Conservation (phyloP, 1,284 basidiomycete species). For the Moesziomyces aphidis region DNA sequence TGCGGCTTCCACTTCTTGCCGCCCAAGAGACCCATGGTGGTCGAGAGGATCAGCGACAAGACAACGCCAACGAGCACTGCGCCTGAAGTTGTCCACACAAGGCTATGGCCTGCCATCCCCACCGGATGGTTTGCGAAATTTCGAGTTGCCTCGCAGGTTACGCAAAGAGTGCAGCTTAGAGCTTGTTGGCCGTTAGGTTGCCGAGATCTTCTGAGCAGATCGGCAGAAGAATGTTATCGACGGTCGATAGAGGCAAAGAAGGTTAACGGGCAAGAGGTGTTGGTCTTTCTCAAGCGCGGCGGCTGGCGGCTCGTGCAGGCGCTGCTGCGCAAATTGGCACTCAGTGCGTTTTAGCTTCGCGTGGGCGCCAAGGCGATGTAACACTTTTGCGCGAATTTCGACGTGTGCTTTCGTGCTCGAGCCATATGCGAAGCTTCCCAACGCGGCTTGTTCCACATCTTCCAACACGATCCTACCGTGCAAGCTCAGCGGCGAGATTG, state of each 20-base stretch:
- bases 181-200: neutral
- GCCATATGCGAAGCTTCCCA: neutral
- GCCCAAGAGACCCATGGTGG: constrained; percentile 32
- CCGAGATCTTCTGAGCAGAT: neutral
- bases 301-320: neutral
- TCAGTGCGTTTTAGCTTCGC: neutral
- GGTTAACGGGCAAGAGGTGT: neutral
- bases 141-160: neutral
- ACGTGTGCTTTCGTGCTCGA: neutral
- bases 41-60: constrained; percentile 22
- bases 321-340: neutral
- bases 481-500: neutral
- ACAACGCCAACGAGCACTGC: constrained; percentile 11
- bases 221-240: neutral
- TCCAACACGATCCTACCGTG: neutral
- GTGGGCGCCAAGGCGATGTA: neutral
- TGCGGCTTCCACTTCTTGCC: constrained; percentile 31
- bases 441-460: neutral
- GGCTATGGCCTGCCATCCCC: constrained; percentile 4
- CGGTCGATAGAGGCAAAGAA: neutral
- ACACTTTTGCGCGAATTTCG: neutral
- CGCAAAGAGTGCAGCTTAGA: neutral
- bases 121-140: neutral
- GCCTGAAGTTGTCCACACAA: constrained; percentile 8
- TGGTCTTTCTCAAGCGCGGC: neutral